Conservation (phyloP, 768 basidiomycete genomes). For the Hygrophorus russula region DNA sequence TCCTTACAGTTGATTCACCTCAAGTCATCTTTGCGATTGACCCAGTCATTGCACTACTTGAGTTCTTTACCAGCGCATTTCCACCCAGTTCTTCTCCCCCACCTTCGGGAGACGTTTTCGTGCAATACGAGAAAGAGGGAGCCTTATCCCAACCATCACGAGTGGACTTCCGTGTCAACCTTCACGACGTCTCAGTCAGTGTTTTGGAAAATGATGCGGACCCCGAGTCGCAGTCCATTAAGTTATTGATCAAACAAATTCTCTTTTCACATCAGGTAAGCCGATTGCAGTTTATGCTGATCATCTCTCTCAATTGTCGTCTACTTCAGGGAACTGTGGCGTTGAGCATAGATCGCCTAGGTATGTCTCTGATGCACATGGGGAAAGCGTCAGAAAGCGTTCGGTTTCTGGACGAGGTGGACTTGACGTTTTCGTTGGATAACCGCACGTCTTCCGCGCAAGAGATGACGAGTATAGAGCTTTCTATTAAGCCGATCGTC, state of each 20-base stretch:
- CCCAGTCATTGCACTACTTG: slow-evolving; percentile 79
- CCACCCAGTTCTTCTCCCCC: slow-evolving; percentile 3
- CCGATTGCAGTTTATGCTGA: neutral
- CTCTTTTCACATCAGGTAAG: slow-evolving; percentile 84
- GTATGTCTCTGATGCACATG: slow-evolving; percentile 93
- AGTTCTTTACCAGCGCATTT: slow-evolving; percentile 66
- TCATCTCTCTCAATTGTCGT: slow-evolving; percentile 1
- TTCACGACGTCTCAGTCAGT: slow-evolving; percentile 83
- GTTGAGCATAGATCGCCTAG: slow-evolving; percentile 67
- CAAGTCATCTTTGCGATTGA: slow-evolving; percentile 87
- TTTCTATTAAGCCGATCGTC: slow-evolving; percentile 72
- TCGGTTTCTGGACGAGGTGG: slow-evolving; percentile 87
- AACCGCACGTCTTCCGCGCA: slow-evolving; percentile 60
- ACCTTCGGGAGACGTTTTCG: slow-evolving; percentile 5
- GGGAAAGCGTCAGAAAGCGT: slow-evolving; percentile 72
- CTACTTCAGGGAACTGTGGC: slow-evolving; percentile 60
- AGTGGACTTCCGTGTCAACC: slow-evolving; percentile 68
- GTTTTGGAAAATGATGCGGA: slow-evolving; percentile 80
- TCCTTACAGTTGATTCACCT: slow-evolving; percentile 88
- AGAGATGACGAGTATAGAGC: slow-evolving; percentile 73
- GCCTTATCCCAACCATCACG: slow-evolving; percentile 9
- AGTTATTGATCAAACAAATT: slow-evolving; percentile 72
- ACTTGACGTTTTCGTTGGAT: slow-evolving; percentile 81
- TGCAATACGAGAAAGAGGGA: slow-evolving; percentile 8
- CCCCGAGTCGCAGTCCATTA: slow-evolving; percentile 74